A percentile compares a stretch with the other conserved stretches of the same genome.
These are phyloP conservation scores for Boechera retrofracta DNA, from an alignment of 345 rosid species.

Conservation along the genomic window DNA sequence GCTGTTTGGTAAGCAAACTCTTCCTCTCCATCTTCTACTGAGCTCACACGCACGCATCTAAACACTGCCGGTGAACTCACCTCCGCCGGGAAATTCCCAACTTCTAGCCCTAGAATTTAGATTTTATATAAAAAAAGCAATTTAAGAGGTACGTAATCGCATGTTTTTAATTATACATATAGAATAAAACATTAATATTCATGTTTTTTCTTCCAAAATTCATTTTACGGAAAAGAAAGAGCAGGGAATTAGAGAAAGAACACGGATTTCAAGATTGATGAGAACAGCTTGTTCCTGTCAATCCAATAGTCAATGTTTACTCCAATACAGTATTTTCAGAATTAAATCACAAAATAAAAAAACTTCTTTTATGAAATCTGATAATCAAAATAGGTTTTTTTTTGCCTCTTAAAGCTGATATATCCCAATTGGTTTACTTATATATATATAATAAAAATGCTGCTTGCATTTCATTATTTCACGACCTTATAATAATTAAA, in stretches of 20 bases:
- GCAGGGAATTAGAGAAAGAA: slow-evolving; percentile 38
- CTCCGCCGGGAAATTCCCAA: slow-evolving; percentile 62
- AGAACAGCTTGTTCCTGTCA: slow-evolving; percentile 42
- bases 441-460: slow-evolving; percentile 2
- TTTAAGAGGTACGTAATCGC: not conserved
- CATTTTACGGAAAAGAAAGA: slow-evolving; percentile 23
- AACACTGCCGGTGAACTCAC: slow-evolving; percentile 61
- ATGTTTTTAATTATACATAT: slow-evolving; percentile 15
- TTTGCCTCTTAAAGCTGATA: not conserved
- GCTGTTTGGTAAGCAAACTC: slow-evolving; percentile 56
- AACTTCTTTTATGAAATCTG: not conserved
- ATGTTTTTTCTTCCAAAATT: not conserved
- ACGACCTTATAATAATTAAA: not conserved
- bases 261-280: slow-evolving; percentile 33
- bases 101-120: slow-evolving; percentile 58
- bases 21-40: slow-evolving; percentile 54
- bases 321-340: slow-evolving; percentile 41
- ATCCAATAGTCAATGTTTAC: slow-evolving; percentile 43
- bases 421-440: slow-evolving; percentile 12
- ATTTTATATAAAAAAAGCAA: not conserved
- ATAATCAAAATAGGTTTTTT: slow-evolving; percentile 24
- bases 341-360: not conserved
- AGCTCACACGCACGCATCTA: slow-evolving; percentile 62
- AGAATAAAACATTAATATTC: not conserved
- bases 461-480: slow-evolving; percentile 18